Evolutionary conservation across 129 eudicot species (phyloP), one percentile per base, ranked within the genome.

Genomic region (Flaveria robusta): DNA sequence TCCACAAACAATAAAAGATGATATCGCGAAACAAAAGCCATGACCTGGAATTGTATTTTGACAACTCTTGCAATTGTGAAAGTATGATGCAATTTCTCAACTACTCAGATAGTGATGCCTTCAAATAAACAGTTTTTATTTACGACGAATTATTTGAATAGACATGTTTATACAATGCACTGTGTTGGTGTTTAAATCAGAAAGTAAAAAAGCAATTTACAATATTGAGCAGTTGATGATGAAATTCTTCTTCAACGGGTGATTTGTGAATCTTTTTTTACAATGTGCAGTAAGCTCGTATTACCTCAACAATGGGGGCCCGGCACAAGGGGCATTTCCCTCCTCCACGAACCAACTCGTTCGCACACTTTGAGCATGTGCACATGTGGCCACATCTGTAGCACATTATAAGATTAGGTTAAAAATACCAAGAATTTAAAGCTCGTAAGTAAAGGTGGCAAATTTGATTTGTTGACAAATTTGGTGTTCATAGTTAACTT

Each of bases 271-370:
- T 4, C 51, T 11, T 29, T 82, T 66, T 87, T 93, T 82, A 95
- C 87, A 86, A 85, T 87, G 91, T 91, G 85, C 95, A 91, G 90
- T 91, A 95, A 69, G 97, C 99, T 79, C 96, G 91, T 83, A 95
- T 72, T 54, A 95, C 99, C 87, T 95, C 99, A 80, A 86, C 91
- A 74, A 95, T 91, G 19, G 97, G 99, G 41, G 99, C 99, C 82
- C 99, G 91, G 82, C 99, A 95, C 89, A 95, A 82, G 34, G 99
- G 99, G 64, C 97, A 95, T 86, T 95, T 95, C 31, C 97, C 99
- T 67, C 99, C 97, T 55, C 97, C 91, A 8, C 96, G 89, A 67
- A 91, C 85, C 90, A 95, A 82, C 85, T 95, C 97, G 59, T 89
- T 89, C 26, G 99, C 99, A 83, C 99, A 95, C 68, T 91, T 89